A percentile compares a stretch with the other conserved stretches of the same genome.
Evolutionary conservation across 441 rosid species (phyloP).

Genomic region (Mallotus japonicus): DNA sequence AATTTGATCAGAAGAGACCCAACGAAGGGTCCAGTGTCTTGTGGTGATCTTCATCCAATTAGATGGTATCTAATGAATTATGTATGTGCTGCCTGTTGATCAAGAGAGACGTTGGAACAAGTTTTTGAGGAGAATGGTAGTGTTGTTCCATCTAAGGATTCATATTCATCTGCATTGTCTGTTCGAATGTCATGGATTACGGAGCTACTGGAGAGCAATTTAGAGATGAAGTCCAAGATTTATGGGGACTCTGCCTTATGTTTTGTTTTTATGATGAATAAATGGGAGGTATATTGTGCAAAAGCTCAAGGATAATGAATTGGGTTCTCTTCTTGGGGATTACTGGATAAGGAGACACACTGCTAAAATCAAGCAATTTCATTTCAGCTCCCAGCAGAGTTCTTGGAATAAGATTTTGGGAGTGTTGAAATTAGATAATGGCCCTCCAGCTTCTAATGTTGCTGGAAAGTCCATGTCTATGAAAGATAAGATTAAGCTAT

Average conservation of each 20-base stretch:
- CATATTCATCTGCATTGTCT: conserved; percentile 50
- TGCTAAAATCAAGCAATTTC: conserved; percentile 68
- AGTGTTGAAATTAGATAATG: conserved; percentile 52
- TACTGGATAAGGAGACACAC: conserved; percentile 84
- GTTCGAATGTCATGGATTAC: conserved; percentile 82
- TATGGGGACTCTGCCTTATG: conserved; percentile 63
- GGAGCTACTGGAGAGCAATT: conserved; percentile 88
- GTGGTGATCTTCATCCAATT: conserved; percentile 84
- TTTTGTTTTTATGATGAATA: conserved; percentile 82
- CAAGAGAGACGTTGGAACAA: conserved; percentile 68
- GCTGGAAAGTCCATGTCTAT: conserved; percentile 46
- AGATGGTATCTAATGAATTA: conserved; percentile 95
- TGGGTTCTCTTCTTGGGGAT: conserved; percentile 74
- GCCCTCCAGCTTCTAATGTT: conserved; percentile 32
- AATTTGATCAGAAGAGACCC: conserved; percentile 85
- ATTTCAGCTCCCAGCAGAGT: conserved; percentile 53
- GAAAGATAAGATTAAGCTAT: conserved; percentile 66
- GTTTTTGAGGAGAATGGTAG: conserved; percentile 62
- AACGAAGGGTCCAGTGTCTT: conserved; percentile 70
- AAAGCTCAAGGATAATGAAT: conserved; percentile 71
- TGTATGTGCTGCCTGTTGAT: conserved; percentile 76
- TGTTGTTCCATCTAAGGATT: conserved; percentile 46
- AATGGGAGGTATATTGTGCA: conserved; percentile 79
- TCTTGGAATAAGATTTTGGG: conserved; percentile 71
- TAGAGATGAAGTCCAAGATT: conserved; percentile 78